Evolutionary conservation across 306 rosid species (phyloP).

Genomic region (Phaseolus lunatus): DNA sequence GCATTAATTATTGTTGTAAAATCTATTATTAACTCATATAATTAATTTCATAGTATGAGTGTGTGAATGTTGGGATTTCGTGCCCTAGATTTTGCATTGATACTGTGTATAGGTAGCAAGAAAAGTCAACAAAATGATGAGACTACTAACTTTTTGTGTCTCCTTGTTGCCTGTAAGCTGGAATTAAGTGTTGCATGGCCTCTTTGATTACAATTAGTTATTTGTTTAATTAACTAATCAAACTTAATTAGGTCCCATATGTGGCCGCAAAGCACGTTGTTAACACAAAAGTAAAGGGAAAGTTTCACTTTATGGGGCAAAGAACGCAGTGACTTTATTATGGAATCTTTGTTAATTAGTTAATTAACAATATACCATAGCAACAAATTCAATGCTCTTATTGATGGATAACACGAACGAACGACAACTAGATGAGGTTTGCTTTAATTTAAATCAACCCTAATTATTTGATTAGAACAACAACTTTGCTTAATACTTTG

Average conservation of each 20-base stretch:
- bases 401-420: constrained; percentile 25
- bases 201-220: constrained; percentile 41
- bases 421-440: constrained; percentile 31
- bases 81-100: constrained; percentile 57
- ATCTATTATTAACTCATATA: constrained; percentile 34
- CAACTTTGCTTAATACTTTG: constrained; percentile 47
- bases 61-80: constrained; percentile 56
- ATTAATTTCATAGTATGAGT: constrained; percentile 44
- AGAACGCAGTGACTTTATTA: constrained; percentile 51
- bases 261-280: constrained; percentile 57
- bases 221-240: constrained; percentile 36
- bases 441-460: constrained; percentile 43
- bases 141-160: constrained; percentile 54
- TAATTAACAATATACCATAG: constrained; percentile 37
- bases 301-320: constrained; percentile 49
- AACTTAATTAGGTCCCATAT: constrained; percentile 40
- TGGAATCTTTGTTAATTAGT: constrained; percentile 47
- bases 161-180: constrained; percentile 75
- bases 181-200: constrained; percentile 58
- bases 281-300: constrained; percentile 43
- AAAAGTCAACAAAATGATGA: constrained; percentile 47
- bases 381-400: constrained; percentile 33
- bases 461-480: constrained; percentile 35
- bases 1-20: background rate
- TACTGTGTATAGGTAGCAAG: constrained; percentile 38